Base-by-base conservation (phyloP, 2,329 filamentous ascomycete species). In the Aureobasidium vineae region DNA sequence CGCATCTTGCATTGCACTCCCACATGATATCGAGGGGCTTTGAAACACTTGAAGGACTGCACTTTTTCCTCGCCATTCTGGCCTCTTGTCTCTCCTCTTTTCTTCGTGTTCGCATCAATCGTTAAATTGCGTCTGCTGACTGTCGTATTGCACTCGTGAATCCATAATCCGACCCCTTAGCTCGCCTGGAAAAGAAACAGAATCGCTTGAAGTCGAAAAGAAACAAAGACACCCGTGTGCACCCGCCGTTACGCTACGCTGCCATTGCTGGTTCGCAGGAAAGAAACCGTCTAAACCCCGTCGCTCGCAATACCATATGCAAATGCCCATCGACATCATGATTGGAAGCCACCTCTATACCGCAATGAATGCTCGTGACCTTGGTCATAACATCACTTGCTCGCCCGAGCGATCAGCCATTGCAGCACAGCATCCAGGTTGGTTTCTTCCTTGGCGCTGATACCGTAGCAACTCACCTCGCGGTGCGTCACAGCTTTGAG, bases 371-470 rank as follows among this genome's bases (percentile, higher is more conserved):
- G 28, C 26, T 19, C 43, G 49, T 49, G 57, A 61, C 31, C 57
- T 47, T 19, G 26, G 19, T 13, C 10, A 31, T 19, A 43, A 33
- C 41, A 28, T 52, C 13, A 92, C 80, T 88, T 88, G 76, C 84
- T 91, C 70, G 92, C 89, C 77, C 91, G 90, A 72, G 92, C 94
- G 78, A 99, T 94, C 77, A 99, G 83, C 91, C 95, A 99, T 77
- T 97, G 91, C 73, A 99, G 83, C 63, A 99, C 95, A 7, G 94
- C 95, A 75, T 99, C 94, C 70, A 99, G 87, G 80, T 99, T 99
- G 67, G 94, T 99, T 81, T 99, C 95, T 77, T 98, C 94, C 79
- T 98, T 98, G 68, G 94, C 95, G 77, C 93, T 97, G 80, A 99
- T 97, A 69, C 94, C 94, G 79, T 99, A 99, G 81, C 95, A 98